Conservation (phyloP, 2,329 filamentous ascomycete genomes). For the Triangularia verruculosa region DNA sequence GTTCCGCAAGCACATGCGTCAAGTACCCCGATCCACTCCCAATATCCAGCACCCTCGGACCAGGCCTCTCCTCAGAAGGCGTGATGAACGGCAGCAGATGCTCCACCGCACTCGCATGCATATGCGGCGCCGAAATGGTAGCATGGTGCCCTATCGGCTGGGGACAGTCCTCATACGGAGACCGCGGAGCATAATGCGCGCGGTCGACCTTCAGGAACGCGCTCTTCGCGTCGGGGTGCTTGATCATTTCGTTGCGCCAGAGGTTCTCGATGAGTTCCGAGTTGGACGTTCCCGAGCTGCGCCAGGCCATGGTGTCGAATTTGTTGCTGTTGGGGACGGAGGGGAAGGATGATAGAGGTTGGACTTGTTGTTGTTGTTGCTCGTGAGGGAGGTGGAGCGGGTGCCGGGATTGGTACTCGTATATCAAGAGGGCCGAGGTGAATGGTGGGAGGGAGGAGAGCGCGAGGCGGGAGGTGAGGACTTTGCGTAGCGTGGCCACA, state of each 20-base stretch:
- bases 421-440: background rate
- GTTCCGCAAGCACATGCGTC: constrained; percentile 80
- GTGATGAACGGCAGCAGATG: constrained; percentile 45
- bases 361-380: background rate
- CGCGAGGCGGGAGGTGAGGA: background rate
- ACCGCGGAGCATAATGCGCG: constrained; percentile 71
- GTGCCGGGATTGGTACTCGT: background rate
- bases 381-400: background rate
- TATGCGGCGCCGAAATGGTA: constrained; percentile 60
- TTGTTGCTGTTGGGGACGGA: no score
- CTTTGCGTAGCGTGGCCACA: background rate
- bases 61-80: constrained; percentile 34
- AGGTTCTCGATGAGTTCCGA: constrained; percentile 75
- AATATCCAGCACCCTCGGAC: constrained; percentile 64
- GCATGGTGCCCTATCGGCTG: constrained; percentile 54
- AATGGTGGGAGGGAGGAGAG: background rate
- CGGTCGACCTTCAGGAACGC: constrained; percentile 89
- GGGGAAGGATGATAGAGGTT: background rate
- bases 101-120: constrained; percentile 56
- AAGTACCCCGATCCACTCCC: constrained; percentile 79
- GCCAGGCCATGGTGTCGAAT: constrained; percentile 75
- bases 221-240: constrained; percentile 65
- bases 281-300: constrained; percentile 74
- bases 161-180: constrained; percentile 64
- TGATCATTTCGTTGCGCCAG: constrained; percentile 67